A percentile compares a stretch with the other conserved stretches of the same genome.
Conservation (phyloP, 2,329 filamentous ascomycete genomes). For the Teratosphaeria viscida region DNA sequence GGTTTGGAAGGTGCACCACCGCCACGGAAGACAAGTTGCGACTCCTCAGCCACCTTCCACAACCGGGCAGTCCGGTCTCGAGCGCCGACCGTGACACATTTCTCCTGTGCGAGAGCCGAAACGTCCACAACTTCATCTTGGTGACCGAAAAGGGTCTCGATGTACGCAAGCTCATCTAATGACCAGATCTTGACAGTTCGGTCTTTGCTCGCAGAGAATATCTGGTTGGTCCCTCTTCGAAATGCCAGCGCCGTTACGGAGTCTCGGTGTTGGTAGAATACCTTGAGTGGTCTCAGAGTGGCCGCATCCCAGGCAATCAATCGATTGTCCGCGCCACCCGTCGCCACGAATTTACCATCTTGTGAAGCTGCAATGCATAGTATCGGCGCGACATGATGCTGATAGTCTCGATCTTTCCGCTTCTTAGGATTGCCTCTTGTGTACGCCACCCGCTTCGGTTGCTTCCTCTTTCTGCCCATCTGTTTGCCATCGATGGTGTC, state of each 20-base stretch:
- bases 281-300: constrained; percentile 64
- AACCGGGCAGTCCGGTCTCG: constrained; percentile 82
- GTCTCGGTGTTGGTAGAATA: constrained; percentile 84
- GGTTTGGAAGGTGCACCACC: constrained; percentile 42
- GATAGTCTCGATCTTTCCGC: constrained; percentile 55
- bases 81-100: constrained; percentile 82
- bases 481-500: constrained; percentile 5
- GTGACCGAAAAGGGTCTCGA: constrained; percentile 93
- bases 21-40: constrained; percentile 87
- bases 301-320: constrained; percentile 82
- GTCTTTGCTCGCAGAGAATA: constrained; percentile 85
- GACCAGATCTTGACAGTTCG: constrained; percentile 94
- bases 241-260: constrained; percentile 78
- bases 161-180: constrained; percentile 80
- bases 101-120: constrained; percentile 71
- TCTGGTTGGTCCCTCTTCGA: constrained; percentile 61
- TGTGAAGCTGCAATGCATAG: constrained; percentile 76
- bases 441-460: constrained; percentile 51
- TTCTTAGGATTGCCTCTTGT: constrained; percentile 52
- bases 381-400: constrained; percentile 75
- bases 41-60: constrained; percentile 95
- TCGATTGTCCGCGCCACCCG: constrained; percentile 73
- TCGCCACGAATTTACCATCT: constrained; percentile 83
- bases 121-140: constrained; percentile 84
- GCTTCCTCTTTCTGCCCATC: constrained; percentile 34